These are phyloP conservation scores for Aureobasidium subglaciale DNA, from an alignment of 2,329 filamentous ascomycete genomes.

Conservation along the genomic window DNA sequence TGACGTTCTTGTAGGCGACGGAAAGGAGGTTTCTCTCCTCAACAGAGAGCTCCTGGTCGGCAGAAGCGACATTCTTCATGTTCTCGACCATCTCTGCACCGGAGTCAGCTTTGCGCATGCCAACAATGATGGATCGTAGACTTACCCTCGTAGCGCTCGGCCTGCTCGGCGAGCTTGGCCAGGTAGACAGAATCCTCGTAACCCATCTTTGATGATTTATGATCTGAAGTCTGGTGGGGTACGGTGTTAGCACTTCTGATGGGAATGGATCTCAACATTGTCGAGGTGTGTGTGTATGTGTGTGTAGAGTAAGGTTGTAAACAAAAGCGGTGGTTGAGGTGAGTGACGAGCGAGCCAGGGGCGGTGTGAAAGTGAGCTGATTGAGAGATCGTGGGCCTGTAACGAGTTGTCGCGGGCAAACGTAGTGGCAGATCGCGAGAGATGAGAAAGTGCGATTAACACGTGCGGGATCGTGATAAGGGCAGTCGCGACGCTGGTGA, in stretches of 20 bases:
- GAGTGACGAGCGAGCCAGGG: background rate
- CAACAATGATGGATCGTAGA: conserved; percentile 20
- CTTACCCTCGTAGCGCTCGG: conserved; percentile 97
- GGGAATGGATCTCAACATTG: background rate
- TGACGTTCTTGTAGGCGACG: conserved; percentile 98
- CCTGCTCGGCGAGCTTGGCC: conserved; percentile 99
- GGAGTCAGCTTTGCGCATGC: background rate
- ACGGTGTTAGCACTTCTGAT: conserved; percentile 12
- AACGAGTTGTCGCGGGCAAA: background rate
- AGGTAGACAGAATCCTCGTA: conserved; percentile 99
- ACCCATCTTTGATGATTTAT: conserved; percentile 67
- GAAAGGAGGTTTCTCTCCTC: conserved; percentile 97
- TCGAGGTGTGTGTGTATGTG: conserved; percentile 10
- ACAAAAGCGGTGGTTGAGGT: background rate
- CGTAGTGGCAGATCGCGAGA: background rate
- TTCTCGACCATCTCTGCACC: conserved; percentile 94
- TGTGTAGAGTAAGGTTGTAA: background rate
- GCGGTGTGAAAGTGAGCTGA: background rate
- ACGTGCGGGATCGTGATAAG: background rate
- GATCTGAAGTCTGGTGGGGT: conserved; percentile 13
- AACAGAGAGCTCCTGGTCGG: conserved; percentile 59
- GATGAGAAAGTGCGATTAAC: background rate
- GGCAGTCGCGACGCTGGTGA: conserved; percentile 1
- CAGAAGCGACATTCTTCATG: conserved; percentile 97
- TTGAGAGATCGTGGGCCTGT: background rate